Evolutionary conservation across 225 moss, liverwort and hornwort genomes (phyloP).

Genomic region (Straminergon stramineum): DNA sequence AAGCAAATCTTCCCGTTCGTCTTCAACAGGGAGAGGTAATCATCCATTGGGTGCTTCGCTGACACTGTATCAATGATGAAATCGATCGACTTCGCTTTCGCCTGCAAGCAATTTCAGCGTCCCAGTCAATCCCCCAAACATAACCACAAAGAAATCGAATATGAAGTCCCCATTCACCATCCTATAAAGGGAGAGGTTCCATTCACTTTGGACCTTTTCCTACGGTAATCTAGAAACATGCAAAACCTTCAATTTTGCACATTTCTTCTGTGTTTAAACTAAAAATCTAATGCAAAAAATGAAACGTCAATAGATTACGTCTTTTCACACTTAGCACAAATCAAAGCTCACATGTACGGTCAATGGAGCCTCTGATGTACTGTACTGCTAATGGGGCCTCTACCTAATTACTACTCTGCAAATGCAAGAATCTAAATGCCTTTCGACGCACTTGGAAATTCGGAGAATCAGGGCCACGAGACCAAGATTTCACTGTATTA

Average conservation of each 20-base stretch:
- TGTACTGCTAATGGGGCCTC: not conserved
- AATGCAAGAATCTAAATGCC: not conserved
- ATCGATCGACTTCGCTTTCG: constrained; percentile 32
- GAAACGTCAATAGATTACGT: not conserved
- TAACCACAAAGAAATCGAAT: too few species aligned
- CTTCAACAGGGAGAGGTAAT: constrained; percentile 22
- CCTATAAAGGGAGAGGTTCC: not conserved
- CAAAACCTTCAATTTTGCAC: too few species aligned
- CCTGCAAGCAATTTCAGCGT: not conserved
- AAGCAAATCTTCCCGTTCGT: constrained; percentile 49
- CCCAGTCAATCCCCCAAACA: not conserved
- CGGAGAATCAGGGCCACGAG: not conserved
- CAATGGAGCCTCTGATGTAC: too few species aligned
- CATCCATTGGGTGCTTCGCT: constrained; percentile 18
- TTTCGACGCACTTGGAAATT: not conserved
- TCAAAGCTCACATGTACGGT: not conserved
- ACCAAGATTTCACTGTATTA: too few species aligned
- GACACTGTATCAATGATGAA: constrained; percentile 62
- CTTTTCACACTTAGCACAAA: not conserved
- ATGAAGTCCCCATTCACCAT: too few species aligned
- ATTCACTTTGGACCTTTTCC: not conserved
- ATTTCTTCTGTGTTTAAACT: too few species aligned
- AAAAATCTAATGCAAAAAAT: not conserved
- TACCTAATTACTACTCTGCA: not conserved
- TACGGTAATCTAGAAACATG: not conserved